Evolutionary conservation across 202 grass and related monocot species (phyloP), one percentile per base, ranked within the genome.

Genomic region (Saccharum hybrid): DNA sequence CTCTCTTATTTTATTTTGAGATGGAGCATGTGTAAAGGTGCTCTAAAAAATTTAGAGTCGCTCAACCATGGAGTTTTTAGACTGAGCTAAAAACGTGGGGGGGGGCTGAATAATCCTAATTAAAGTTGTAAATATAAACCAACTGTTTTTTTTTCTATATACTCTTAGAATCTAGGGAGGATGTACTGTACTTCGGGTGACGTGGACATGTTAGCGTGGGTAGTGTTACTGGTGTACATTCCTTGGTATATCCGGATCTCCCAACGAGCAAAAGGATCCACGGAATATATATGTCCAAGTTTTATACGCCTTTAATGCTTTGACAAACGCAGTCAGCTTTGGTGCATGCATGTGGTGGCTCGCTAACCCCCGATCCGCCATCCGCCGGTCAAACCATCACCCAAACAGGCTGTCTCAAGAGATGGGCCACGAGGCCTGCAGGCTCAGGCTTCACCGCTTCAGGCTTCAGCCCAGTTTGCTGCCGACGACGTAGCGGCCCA

Each of bases 181-280:
- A 4, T 4, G 26, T 33, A n/a, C n/a, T n/a, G n/a, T n/a, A 31
- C 31, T 74, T 34, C 12, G 18, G 41, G 45, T 46, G 23, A 1
- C 16, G 14, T 11, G 63, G 16, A 12, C 16, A 78, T 16, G 41
- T 78, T 15, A 28, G 18, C 8, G 38, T 8, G 13, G 18, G 7
- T 30, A 23, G 18, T 61, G 39, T 26, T 19, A 8, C 7, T 31
- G 2, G 4, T 75, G 8, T 12, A 52, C 42, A 15, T 82, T 75
- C 62, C 3, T 3, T 0, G 51, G 66, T 23, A 83, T 88, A 88
- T 83, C 9, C 80, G 80, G 73, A 77, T 87, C 86, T 64, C 68
- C 9, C 23, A 63, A 10, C 5, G 2, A 33, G 19, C 45, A 12
- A 30, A 37, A 37, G 19, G 63, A 68, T 80, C 60, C 1, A 46